Evolutionary conservation across 140 eudicot species (phyloP), one percentile per base, ranked within the genome.

Genomic region (Stevia rebaudiana): DNA sequence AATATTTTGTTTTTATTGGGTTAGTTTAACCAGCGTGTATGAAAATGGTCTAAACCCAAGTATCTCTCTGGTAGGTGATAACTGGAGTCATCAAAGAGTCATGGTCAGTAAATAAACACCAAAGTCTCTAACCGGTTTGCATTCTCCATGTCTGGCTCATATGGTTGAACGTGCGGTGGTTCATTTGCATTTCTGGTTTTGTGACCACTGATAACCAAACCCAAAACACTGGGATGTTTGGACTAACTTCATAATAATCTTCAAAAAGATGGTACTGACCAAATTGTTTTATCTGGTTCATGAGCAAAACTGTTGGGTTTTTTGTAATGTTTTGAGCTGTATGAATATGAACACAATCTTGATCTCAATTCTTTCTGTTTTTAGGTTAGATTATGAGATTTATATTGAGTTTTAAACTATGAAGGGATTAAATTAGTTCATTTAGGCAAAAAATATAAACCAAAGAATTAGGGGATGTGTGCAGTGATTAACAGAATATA

Each of bases 91-190:
- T 48, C 43, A 28, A 70, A 46, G 68, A 59, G 56, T 49, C 41
- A 18, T 19, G 76, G 28, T 52, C 49, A 1, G 66, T 72, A 63
- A 72, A 72, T 63, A 53, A 52, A 48, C 65, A 64, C 60, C 50
- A 53, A 19, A n/a, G 50, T 42, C 65, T 18, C 40, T 41, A 53
- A 52, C 62, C 58, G 0, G 24, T 37, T 71, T 51, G 53, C 61
- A 25, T 41, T 69, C 59, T 61, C 54, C 44, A 5, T 56, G 67
- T 31, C 44, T 18, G 16, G 28, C 23, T 10, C 1, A 31, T 15
- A 40, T 39, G 42, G 42, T 48, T 44, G 13, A 7, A 15, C 16
- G 55, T 24, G 44, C 23, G 13, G 19, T 17, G 52, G 54, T 56
- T 50, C 71, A 66, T 31, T 49, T n/a, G 24, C 35, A 12, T 46